phyloP scores from a whole-genome alignment of 805 yeast genomes.

The Metschnikowia baotianmanensis region DNA sequence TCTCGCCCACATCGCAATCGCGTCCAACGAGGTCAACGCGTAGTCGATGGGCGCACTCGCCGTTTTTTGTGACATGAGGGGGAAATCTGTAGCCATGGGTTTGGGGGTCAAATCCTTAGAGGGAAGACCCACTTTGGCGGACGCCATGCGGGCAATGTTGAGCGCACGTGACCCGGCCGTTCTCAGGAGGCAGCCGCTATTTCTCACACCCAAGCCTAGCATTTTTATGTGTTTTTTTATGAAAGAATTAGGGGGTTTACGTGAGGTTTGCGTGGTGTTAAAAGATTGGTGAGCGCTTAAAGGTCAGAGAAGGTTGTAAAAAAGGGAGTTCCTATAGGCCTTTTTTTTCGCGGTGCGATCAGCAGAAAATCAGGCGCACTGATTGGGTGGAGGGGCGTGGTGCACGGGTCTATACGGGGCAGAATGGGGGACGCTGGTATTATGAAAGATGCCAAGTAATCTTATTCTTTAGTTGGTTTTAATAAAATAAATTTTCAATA shows the following conservation, averaged over 20 bases:
- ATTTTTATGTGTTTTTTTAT: conserved; percentile 9
- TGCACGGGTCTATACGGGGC: conserved; percentile 15
- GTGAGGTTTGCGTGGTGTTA: too few relatives aligned
- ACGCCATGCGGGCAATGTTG: conserved; percentile 21
- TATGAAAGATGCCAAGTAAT: too few relatives aligned
- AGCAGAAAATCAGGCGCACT: conserved; percentile 34
- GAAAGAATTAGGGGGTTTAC: background rate
- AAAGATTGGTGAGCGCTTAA: too few relatives aligned
- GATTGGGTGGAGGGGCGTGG: conserved; percentile 31
- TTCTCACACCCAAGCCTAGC: conserved; percentile 30
- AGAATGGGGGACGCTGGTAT: too few relatives aligned
- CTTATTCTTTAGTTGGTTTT: too few relatives aligned
- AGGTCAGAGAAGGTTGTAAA: conserved; percentile 8
- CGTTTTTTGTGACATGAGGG: conserved; percentile 63
- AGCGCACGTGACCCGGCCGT: conserved; percentile 1
- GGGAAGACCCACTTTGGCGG: conserved; percentile 25
- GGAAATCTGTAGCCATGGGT: conserved; percentile 61
- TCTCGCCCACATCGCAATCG: conserved; percentile 86
- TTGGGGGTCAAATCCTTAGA: conserved; percentile 49
- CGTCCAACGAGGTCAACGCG: conserved; percentile 77
- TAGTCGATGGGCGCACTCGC: conserved; percentile 63
- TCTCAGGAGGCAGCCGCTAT: conserved; percentile 22
- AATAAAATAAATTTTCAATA: too few relatives aligned
- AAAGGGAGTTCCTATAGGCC: too few relatives aligned
- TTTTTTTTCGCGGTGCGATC: conserved; percentile 24